Evolutionary conservation across 306 rosid genomes (phyloP).

Genomic region (Lagenaria siceraria): DNA sequence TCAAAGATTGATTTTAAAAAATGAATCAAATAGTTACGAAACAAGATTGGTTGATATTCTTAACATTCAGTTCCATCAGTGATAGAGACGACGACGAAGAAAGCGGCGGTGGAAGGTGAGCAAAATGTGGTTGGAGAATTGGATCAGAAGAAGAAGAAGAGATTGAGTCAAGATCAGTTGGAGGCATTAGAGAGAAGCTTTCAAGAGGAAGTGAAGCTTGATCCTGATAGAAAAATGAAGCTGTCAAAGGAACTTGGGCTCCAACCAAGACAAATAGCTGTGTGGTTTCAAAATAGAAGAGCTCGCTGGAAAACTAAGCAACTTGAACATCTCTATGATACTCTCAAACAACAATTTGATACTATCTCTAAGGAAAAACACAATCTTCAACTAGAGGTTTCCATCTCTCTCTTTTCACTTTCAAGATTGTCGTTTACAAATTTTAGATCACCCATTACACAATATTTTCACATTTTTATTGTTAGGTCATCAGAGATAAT

Average conservation of each 20-base stretch:
- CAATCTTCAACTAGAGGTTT: slow-evolving; percentile 73
- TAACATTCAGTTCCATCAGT: background rate
- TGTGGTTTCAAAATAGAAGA: slow-evolving; percentile 93
- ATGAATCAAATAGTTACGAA: no score
- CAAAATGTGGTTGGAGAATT: background rate
- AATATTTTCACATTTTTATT: background rate
- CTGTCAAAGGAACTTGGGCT: slow-evolving; percentile 79
- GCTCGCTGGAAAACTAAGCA: slow-evolving; percentile 91
- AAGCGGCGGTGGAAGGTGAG: background rate
- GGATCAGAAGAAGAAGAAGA: slow-evolving; percentile 63
- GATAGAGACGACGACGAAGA: background rate
- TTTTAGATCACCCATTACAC: background rate
- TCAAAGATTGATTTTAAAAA: no score
- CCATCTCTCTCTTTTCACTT: background rate
- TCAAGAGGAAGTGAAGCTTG: slow-evolving; percentile 76
- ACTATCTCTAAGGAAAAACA: slow-evolving; percentile 49
- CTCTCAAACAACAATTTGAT: slow-evolving; percentile 70
- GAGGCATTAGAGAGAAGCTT: slow-evolving; percentile 73
- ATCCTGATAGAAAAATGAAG: slow-evolving; percentile 82
- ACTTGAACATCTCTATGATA: slow-evolving; percentile 62
- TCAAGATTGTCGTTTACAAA: background rate
- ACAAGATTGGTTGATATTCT: no score
- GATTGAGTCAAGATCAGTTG: slow-evolving; percentile 53
- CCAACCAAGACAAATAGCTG: slow-evolving; percentile 85
- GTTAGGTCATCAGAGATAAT: background rate